Percentiles rank a stretch among this genome's conserved stretches.
Evolutionary conservation across 1,284 basidiomycete species (phyloP).

Genomic region (Mrakiaceae sp.): DNA sequence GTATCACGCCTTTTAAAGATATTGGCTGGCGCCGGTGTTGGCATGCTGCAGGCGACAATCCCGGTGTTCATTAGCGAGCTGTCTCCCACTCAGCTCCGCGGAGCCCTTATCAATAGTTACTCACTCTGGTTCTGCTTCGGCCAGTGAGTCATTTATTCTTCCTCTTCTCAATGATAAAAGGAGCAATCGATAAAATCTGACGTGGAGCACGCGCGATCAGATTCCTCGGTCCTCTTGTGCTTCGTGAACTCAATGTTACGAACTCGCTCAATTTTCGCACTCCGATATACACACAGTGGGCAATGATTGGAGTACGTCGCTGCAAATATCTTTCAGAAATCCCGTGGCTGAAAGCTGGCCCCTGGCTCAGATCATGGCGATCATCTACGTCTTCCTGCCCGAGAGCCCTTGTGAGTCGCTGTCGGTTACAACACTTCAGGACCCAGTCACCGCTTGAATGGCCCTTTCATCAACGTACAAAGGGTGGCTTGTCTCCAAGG

Average conservation of each 20-base stretch:
- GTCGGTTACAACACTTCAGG: no score
- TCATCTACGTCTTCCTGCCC: slow-evolving; percentile 25
- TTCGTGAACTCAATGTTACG: slow-evolving; percentile 15
- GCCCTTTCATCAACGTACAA: background rate
- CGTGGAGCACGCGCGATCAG: slow-evolving; percentile 14
- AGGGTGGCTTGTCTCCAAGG: slow-evolving; percentile 25
- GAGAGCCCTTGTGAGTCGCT: slow-evolving; percentile 22
- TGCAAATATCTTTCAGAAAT: background rate
- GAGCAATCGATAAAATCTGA: slow-evolving; percentile 12
- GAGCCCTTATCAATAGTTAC: slow-evolving; percentile 23
- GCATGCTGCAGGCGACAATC: slow-evolving; percentile 24
- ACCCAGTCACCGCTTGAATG: background rate
- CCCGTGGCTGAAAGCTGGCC: background rate
- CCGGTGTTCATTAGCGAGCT: slow-evolving; percentile 25
- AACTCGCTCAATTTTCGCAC: slow-evolving; percentile 21
- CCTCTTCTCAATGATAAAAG: background rate
- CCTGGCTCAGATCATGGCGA: slow-evolving; percentile 16
- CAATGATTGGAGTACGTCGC: slow-evolving; percentile 19
- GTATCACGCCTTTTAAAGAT: slow-evolving; percentile 1
- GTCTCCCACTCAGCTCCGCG: slow-evolving; percentile 22
- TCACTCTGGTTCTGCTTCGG: slow-evolving; percentile 18
- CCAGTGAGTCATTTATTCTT: background rate
- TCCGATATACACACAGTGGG: slow-evolving; percentile 26
- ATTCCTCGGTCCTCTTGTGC: slow-evolving; percentile 19
- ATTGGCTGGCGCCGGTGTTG: slow-evolving; percentile 22